Evolutionary conservation across 2,329 filamentous ascomycete species (phyloP).

Genomic region (Shiraia sp.): DNA sequence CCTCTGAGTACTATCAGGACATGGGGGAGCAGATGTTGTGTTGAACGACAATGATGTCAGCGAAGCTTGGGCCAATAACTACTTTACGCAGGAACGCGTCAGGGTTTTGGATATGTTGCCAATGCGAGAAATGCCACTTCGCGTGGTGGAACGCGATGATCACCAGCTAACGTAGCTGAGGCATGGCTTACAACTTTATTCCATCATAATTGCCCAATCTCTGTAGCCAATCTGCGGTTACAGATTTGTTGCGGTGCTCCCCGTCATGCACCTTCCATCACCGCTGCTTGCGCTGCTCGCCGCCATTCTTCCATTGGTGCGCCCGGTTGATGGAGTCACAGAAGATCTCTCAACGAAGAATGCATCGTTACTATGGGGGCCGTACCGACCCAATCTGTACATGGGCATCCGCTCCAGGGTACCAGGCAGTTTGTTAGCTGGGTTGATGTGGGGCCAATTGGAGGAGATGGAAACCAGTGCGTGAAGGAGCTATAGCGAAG

Average conservation of each 20-base stretch:
- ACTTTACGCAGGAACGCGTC: slow-evolving; percentile 7
- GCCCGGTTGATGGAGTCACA: slow-evolving; percentile 13
- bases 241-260: slow-evolving; percentile 7
- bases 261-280: slow-evolving; percentile 21
- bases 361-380: slow-evolving; percentile 89
- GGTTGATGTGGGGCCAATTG: slow-evolving; percentile 85
- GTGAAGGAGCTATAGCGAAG: slow-evolving; percentile 36
- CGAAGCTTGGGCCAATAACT: slow-evolving; percentile 10
- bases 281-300: slow-evolving; percentile 21
- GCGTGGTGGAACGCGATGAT: slow-evolving; percentile 7
- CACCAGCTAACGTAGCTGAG: slow-evolving; percentile 7
- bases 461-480: slow-evolving; percentile 77
- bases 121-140: too few relatives aligned
- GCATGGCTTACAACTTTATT: slow-evolving; percentile 4
- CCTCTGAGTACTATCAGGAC: too few relatives aligned
- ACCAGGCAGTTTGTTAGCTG: slow-evolving; percentile 77
- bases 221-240: slow-evolving; percentile 3
- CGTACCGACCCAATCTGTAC: slow-evolving; percentile 90
- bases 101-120: too few relatives aligned
- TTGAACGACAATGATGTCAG: too few relatives aligned
- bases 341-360: slow-evolving; percentile 54
- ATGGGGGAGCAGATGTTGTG: too few relatives aligned
- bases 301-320: slow-evolving; percentile 14
- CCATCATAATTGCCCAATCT: slow-evolving; percentile 11
- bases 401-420: slow-evolving; percentile 84